These are phyloP conservation scores for Rubroboletus pulcherrimus DNA, from an alignment of 768 basidiomycete genomes.

Conservation along the genomic window DNA sequence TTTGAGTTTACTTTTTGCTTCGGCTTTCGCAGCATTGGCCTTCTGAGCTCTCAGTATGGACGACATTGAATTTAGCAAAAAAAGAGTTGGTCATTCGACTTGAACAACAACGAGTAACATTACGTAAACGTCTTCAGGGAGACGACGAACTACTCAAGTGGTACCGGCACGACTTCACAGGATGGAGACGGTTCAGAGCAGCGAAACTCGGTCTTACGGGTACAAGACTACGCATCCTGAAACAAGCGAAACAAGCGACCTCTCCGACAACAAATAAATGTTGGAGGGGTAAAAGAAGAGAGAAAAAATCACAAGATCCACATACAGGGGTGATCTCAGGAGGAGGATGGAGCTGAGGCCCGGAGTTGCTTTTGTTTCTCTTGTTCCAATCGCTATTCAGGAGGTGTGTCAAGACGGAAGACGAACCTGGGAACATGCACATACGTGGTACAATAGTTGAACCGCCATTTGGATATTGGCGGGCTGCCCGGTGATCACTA, in stretches of 20 bases:
- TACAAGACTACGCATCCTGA: conserved; percentile 12
- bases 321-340: conserved; percentile 16
- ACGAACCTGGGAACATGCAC: conserved; percentile 24
- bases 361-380: conserved; percentile 83
- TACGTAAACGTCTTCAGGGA: conserved; percentile 22
- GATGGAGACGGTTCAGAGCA: neutral
- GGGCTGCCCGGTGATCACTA: conserved; percentile 96
- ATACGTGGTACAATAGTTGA: conserved; percentile 80
- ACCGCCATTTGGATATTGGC: conserved; percentile 96
- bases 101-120: neutral
- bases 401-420: conserved; percentile 5
- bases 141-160: neutral
- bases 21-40: conserved; percentile 49
- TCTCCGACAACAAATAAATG: neutral
- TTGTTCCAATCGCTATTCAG: conserved; percentile 73
- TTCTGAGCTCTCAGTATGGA: conserved; percentile 61
- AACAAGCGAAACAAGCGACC: conserved; percentile 1
- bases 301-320: neutral
- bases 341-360: conserved; percentile 29
- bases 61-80: conserved; percentile 43
- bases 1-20: conserved; percentile 47
- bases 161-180: neutral
- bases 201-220: neutral
- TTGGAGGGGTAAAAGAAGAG: neutral
- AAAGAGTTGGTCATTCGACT: neutral